Conservation (phyloP, 208 protist genomes). For the Wallacemonas sp. region DNA sequence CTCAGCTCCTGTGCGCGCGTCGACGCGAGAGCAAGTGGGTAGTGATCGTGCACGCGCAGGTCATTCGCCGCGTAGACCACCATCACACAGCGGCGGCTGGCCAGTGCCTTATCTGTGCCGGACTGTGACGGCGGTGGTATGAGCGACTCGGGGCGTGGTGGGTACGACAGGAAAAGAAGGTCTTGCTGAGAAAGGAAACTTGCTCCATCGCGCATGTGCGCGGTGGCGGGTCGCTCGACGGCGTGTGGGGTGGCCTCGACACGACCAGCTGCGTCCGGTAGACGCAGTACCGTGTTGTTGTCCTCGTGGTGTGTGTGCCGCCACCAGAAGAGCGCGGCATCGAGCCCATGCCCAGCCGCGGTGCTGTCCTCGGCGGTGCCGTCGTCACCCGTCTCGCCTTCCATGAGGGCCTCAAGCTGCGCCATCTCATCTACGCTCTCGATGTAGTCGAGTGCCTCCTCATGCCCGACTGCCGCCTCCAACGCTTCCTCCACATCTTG, state of each 20-base stretch:
- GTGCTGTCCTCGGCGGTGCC: conserved; percentile 16
- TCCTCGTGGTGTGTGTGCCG: neutral
- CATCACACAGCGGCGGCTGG: conserved; percentile 38
- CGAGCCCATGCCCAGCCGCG: neutral
- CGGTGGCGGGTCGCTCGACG: too few species aligned
- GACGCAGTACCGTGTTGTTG: conserved; percentile 1
- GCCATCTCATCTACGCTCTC: neutral
- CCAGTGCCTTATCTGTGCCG: neutral
- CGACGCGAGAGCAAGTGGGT: conserved; percentile 75
- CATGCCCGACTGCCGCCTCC: neutral
- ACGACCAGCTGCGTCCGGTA: conserved; percentile 20
- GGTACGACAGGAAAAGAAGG: conserved; percentile 48
- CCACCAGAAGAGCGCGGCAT: conserved; percentile 9
- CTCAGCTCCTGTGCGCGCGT: conserved; percentile 35
- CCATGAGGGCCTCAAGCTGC: neutral
- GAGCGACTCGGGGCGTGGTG: conserved; percentile 33
- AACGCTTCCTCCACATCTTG: neutral
- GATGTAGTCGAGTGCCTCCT: conserved; percentile 12
- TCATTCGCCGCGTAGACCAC: conserved; percentile 83
- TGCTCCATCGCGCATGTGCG: conserved; percentile 1
- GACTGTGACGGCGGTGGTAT: neutral
- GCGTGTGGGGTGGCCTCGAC: too few species aligned
- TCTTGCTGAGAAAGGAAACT: conserved; percentile 58
- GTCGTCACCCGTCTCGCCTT: neutral
- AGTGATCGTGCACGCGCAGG: conserved; percentile 86